These are phyloP conservation scores for Ascocoryne sarcoides DNA, from an alignment of 2,329 filamentous ascomycete genomes.

Conservation along the genomic window DNA sequence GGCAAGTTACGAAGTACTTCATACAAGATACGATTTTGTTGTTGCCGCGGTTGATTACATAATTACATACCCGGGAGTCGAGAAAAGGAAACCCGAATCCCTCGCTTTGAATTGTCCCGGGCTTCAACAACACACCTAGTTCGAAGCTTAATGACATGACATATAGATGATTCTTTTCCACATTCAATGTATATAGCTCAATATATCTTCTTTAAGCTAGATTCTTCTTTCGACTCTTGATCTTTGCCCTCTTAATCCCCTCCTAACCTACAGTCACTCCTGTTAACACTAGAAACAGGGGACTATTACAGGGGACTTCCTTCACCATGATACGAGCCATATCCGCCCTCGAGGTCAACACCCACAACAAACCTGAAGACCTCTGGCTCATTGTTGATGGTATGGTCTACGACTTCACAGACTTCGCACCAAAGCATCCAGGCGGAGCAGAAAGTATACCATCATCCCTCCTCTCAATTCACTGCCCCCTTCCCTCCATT, in stretches of 20 bases:
- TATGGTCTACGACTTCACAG: slow-evolving; percentile 58
- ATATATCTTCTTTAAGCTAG: background rate
- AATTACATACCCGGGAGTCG: too few relatives aligned
- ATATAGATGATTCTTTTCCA: background rate
- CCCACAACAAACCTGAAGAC: slow-evolving; percentile 39
- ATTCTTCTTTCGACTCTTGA: background rate
- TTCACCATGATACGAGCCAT: slow-evolving; percentile 24
- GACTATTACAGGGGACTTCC: background rate
- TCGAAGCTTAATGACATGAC: slow-evolving; percentile 1
- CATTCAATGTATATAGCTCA: background rate
- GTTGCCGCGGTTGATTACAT: too few relatives aligned
- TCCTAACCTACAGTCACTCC: too few relatives aligned
- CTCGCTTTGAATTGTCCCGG: too few relatives aligned
- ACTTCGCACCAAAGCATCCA: slow-evolving; percentile 56
- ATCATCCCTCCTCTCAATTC: slow-evolving; percentile 1
- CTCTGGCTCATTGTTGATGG: slow-evolving; percentile 63
- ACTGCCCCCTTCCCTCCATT: slow-evolving; percentile 4
- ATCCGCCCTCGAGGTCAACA: slow-evolving; percentile 36
- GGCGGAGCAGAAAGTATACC: slow-evolving; percentile 45
- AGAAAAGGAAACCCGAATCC: too few relatives aligned
- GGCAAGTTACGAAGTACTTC: too few relatives aligned
- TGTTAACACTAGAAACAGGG: too few relatives aligned
- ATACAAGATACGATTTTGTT: too few relatives aligned
- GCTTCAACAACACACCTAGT: too few relatives aligned
- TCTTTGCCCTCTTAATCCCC: too few relatives aligned